Evolutionary conservation across 2,329 filamentous ascomycete genomes (phyloP).

Genomic region (Cordyceps cateniannulata): DNA sequence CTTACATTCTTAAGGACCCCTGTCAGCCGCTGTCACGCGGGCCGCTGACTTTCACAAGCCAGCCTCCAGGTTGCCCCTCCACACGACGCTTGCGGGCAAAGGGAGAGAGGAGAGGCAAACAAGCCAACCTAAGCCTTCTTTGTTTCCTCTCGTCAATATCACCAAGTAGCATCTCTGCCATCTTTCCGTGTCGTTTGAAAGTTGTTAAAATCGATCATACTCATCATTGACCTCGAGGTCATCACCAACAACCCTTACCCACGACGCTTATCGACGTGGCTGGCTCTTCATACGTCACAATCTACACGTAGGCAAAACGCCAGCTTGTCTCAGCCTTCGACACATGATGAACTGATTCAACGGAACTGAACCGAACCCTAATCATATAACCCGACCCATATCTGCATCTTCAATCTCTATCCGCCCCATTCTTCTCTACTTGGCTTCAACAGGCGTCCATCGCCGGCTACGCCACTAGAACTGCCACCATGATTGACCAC

Average conservation of each 20-base stretch:
- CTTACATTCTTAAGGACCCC: not conserved
- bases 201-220: no score
- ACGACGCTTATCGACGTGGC: not conserved
- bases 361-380: not conserved
- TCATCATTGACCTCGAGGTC: not conserved
- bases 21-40: not conserved
- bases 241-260: constrained; percentile 7
- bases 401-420: not conserved
- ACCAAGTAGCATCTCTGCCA: not conserved
- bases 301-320: constrained; percentile 1
- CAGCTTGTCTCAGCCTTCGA: not conserved
- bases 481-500: constrained; percentile 64
- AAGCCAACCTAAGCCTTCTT: not conserved
- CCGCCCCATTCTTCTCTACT: not conserved
- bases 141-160: not conserved
- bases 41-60: constrained; percentile 2
- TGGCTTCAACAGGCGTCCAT: not conserved
- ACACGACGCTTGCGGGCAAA: not conserved
- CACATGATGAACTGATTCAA: not conserved
- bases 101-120: not conserved
- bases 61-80: not conserved
- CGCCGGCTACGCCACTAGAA: not conserved
- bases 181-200: not conserved
- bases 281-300: not conserved
- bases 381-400: not conserved